These are phyloP conservation scores for Aspergillus viridinutans DNA, from an alignment of 2,329 filamentous ascomycete genomes.

Conservation along the genomic window DNA sequence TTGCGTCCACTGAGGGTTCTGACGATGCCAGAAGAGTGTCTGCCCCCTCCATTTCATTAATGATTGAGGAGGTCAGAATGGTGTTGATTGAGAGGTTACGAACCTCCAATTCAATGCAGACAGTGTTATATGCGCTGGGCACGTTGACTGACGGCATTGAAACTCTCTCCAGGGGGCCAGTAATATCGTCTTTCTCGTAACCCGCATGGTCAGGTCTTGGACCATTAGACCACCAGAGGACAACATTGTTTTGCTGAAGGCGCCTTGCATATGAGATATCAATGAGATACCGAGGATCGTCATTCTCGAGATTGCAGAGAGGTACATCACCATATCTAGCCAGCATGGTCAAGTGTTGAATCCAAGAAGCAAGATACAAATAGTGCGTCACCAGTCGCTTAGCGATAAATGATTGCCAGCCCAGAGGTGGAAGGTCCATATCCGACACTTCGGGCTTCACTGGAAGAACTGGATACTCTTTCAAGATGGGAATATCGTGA, in stretches of 20 bases:
- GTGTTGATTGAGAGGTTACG: conserved; percentile 97
- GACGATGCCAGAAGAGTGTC: conserved; percentile 83
- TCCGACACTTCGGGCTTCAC: conserved; percentile 80
- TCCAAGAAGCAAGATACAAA: conserved; percentile 87
- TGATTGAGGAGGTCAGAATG: conserved; percentile 89
- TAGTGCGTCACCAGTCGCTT: conserved; percentile 85
- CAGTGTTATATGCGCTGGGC: conserved; percentile 87
- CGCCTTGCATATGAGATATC: conserved; percentile 91
- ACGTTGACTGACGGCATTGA: conserved; percentile 93
- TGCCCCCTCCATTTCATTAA: conserved; percentile 90
- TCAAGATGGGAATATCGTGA: conserved; percentile 78
- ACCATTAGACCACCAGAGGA: conserved; percentile 92
- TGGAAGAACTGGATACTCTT: conserved; percentile 77
- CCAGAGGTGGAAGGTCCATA: conserved; percentile 81
- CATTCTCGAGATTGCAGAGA: conserved; percentile 88
- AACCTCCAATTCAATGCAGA: conserved; percentile 92
- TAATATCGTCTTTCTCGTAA: conserved; percentile 86
- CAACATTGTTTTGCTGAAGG: conserved; percentile 84
- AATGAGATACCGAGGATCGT: conserved; percentile 91
- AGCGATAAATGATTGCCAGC: conserved; percentile 88
- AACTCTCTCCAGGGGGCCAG: conserved; percentile 76
- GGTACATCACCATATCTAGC: conserved; percentile 91
- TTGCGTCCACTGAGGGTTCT: conserved; percentile 56
- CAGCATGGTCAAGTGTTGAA: conserved; percentile 80
- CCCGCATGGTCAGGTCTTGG: conserved; percentile 91